Percentiles rank a stretch among this genome's conserved stretches.
Conservation (phyloP, 805 yeast genomes). For the Kodamaea nitidulidarum region DNA sequence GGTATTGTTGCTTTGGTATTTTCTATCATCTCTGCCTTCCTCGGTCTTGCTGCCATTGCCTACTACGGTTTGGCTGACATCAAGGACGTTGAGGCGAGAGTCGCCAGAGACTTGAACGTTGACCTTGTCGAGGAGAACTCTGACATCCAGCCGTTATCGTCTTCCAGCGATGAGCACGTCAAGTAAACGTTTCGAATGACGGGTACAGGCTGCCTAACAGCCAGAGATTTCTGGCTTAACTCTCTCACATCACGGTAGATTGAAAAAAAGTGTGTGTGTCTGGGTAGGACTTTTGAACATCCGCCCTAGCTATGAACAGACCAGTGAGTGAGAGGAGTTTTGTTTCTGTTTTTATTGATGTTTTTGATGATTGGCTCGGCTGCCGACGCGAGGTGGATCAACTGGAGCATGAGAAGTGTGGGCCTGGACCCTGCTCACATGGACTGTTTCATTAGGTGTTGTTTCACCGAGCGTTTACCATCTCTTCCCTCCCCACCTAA, state of each 20-base stretch:
- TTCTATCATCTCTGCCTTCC: conserved; percentile 78
- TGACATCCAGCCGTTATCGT: conserved; percentile 11
- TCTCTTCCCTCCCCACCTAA: conserved; percentile 7
- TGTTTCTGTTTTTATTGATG: conserved; percentile 6
- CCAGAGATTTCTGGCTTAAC: not conserved
- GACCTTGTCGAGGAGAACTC: conserved; percentile 31
- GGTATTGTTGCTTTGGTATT: conserved; percentile 94
- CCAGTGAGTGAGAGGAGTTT: conserved; percentile 1
- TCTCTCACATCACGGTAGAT: conserved; percentile 4
- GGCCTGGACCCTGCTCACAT: conserved; percentile 5
- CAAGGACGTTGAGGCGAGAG: conserved; percentile 60
- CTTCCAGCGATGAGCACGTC: conserved; percentile 6
- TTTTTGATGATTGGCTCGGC: conserved; percentile 10
- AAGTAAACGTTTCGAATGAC: conserved; percentile 2
- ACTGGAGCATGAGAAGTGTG: conserved; percentile 4
- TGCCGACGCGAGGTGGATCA: conserved; percentile 1
- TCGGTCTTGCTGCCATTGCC: conserved; percentile 75
- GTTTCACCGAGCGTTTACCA: conserved; percentile 2
- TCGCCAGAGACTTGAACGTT: conserved; percentile 51
- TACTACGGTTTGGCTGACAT: conserved; percentile 85
- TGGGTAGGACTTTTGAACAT: conserved; percentile 7
- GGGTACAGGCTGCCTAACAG: not conserved
- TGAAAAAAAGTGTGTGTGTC: conserved; percentile 20
- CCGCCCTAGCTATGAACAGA: conserved; percentile 2
- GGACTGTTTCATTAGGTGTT: conserved; percentile 1